Evolutionary conservation across 371 early-diverging fungal genomes (phyloP).

Genomic region (Mucor racemosus): DNA sequence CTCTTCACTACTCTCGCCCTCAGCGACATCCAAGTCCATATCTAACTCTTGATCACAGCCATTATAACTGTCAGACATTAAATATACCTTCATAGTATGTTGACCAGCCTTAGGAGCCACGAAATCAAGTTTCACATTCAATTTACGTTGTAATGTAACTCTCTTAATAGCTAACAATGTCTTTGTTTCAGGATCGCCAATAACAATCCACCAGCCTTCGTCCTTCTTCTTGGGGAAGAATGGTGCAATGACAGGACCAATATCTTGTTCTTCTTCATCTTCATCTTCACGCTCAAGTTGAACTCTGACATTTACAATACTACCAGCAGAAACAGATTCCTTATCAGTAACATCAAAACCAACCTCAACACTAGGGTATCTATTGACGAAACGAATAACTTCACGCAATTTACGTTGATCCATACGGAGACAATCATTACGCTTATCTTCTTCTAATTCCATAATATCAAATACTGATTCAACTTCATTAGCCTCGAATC

Average conservation of each 20-base stretch:
- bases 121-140: conserved; percentile 82
- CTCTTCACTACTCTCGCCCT: conserved; percentile 60
- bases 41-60: conserved; percentile 96
- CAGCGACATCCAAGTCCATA: conserved; percentile 69
- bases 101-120: conserved; percentile 75
- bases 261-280: conserved; percentile 62
- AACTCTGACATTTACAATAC: conserved; percentile 69
- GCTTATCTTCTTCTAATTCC: conserved; percentile 91
- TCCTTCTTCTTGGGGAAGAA: conserved; percentile 91
- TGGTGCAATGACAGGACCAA: conserved; percentile 87
- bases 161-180: conserved; percentile 90
- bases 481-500: conserved; percentile 68
- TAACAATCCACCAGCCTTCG: conserved; percentile 97
- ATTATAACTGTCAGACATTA: conserved; percentile 93
- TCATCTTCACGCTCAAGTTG: conserved; percentile 85
- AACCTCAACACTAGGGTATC: conserved; percentile 94
- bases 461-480: conserved; percentile 92
- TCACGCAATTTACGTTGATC: conserved; percentile 71
- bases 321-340: conserved; percentile 64
- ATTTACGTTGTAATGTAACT: conserved; percentile 72
- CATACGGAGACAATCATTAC: conserved; percentile 71
- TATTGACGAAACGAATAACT: conserved; percentile 88
- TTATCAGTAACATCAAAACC: conserved; percentile 69
- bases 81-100: conserved; percentile 75
- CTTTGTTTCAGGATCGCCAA: conserved; percentile 83